Conservation (phyloP, 768 basidiomycete genomes). For the Macrolepiota dolichaula region DNA sequence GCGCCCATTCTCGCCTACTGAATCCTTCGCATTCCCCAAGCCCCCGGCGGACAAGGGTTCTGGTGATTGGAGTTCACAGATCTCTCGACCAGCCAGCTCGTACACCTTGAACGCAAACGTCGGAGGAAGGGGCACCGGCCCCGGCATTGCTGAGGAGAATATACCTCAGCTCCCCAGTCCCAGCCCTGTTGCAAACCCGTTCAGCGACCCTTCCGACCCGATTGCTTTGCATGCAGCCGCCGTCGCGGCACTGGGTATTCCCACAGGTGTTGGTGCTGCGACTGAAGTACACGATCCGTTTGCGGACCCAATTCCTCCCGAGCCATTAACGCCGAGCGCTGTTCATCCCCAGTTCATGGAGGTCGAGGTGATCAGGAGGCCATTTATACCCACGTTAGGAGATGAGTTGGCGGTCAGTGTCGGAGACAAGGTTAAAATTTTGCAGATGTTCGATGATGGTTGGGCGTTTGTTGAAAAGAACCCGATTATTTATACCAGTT, state of each 20-base stretch:
- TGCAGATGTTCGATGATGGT: constrained; percentile 63
- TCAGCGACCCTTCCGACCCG: constrained; percentile 2
- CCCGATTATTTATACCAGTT: background rate
- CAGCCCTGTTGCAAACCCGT: constrained; percentile 1
- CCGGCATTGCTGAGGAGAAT: background rate
- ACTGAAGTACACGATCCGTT: constrained; percentile 17
- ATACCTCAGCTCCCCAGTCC: background rate
- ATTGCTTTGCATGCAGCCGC: constrained; percentile 21
- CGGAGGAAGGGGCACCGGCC: background rate
- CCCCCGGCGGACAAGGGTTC: constrained; percentile 37
- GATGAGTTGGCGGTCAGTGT: constrained; percentile 57
- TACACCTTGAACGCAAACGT: background rate
- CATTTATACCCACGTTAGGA: constrained; percentile 50
- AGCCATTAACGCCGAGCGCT: constrained; percentile 8
- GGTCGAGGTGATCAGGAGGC: constrained; percentile 48
- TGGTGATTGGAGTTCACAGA: background rate
- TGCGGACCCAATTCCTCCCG: constrained; percentile 16
- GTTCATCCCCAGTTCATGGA: constrained; percentile 29
- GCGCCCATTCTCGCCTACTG: constrained; percentile 63
- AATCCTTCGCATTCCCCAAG: constrained; percentile 67
- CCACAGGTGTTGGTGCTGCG: background rate
- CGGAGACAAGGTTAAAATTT: constrained; percentile 51
- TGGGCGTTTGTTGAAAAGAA: constrained; percentile 63
- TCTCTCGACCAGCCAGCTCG: constrained; percentile 1
- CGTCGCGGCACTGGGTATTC: constrained; percentile 12